A percentile compares a stretch with the other conserved stretches of the same genome.
Evolutionary conservation across 495 filamentous ascomycete genomes (phyloP).

Genomic region (Penicillium canescens): DNA sequence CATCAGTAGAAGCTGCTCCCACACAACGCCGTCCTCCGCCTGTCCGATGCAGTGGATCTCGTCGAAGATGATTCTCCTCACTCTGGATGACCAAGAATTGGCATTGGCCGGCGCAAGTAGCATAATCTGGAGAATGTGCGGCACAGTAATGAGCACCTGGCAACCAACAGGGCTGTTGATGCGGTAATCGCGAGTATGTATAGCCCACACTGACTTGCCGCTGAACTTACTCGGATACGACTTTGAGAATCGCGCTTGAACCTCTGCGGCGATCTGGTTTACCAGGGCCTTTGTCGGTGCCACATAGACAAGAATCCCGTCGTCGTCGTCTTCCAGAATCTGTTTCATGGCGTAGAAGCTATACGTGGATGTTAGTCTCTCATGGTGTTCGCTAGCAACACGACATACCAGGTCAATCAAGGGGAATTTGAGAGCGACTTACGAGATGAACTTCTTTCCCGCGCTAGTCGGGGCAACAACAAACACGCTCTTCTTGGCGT

Average conservation of each 20-base stretch:
- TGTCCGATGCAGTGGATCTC: constrained; percentile 83
- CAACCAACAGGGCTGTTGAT: constrained; percentile 71
- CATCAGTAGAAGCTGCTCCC: constrained; percentile 76
- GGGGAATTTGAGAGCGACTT: constrained; percentile 11
- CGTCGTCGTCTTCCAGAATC: constrained; percentile 62
- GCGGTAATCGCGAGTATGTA: constrained; percentile 72
- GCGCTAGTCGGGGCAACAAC: constrained; percentile 78
- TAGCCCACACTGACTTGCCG: constrained; percentile 73
- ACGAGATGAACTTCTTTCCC: constrained; percentile 60
- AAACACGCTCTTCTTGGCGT: constrained; percentile 65
- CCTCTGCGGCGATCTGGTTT: constrained; percentile 79
- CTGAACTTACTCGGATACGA: constrained; percentile 44
- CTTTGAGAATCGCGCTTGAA: constrained; percentile 69
- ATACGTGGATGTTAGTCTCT: background rate
- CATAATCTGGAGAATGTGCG: constrained; percentile 79
- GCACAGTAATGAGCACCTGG: constrained; percentile 76
- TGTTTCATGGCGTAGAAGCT: constrained; percentile 80
- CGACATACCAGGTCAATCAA: no score
- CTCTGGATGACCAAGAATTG: constrained; percentile 61
- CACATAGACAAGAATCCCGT: constrained; percentile 73
- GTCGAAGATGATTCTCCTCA: constrained; percentile 79
- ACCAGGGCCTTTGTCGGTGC: constrained; percentile 82
- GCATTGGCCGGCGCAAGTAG: constrained; percentile 68
- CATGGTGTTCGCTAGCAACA: no score
- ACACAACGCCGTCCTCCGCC: constrained; percentile 74